phyloP scores from a whole-genome alignment of 345 rosid genomes.

The Linum tenue region DNA sequence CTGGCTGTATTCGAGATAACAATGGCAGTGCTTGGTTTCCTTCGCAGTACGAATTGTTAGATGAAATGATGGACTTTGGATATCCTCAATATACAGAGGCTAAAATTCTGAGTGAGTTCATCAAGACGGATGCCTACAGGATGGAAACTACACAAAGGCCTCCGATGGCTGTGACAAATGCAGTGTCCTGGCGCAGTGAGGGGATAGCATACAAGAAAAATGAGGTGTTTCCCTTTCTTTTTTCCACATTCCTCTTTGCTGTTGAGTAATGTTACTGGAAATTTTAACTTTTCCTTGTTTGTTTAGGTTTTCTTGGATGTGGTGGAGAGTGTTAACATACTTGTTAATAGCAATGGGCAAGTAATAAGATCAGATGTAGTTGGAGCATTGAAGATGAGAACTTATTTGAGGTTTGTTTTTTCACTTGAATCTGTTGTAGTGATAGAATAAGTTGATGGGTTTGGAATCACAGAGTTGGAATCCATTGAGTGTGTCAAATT shows the following conservation, averaged over 20 bases:
- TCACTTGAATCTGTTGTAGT: neutral
- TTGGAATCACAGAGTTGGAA: neutral
- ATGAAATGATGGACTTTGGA: conserved; percentile 99
- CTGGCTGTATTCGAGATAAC: neutral
- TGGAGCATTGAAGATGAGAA: conserved; percentile 11
- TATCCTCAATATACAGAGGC: conserved; percentile 96
- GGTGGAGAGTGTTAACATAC: conserved; percentile 13
- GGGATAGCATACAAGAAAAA: conserved; percentile 86
- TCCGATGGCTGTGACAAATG: conserved; percentile 99
- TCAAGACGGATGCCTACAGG: conserved; percentile 95
- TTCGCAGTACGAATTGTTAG: conserved; percentile 86
- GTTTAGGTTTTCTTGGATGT: conserved; percentile 53
- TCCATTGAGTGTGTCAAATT: neutral
- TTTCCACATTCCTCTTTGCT: neutral
- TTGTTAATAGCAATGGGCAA: conserved; percentile 9
- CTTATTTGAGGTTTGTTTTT: conserved; percentile 6
- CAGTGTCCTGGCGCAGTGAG: conserved; percentile 97
- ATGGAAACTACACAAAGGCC: conserved; percentile 96
- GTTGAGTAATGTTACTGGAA: conserved; percentile 6
- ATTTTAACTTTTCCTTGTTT: conserved; percentile 11
- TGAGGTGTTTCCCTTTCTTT: conserved; percentile 38
- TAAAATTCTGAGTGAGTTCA: conserved; percentile 82
- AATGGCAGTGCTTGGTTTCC: conserved; percentile 8
- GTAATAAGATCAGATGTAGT: conserved; percentile 9
- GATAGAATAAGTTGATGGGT: neutral